These are phyloP conservation scores for Cucurbita moschata DNA, from an alignment of 306 rosid species.

Conservation along the genomic window DNA sequence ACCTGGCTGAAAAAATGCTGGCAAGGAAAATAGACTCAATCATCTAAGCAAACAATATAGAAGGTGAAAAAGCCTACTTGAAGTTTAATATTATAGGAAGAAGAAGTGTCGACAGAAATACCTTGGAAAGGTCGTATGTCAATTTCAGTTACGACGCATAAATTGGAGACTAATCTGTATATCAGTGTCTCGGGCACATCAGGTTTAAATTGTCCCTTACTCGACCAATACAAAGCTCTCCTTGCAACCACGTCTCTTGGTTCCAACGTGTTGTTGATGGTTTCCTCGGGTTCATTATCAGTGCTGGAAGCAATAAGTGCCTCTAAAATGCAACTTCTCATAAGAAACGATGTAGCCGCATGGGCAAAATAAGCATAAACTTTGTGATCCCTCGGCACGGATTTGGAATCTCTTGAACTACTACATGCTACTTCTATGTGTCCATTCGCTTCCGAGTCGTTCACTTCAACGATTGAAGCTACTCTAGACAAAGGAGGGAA, in stretches of 20 bases:
- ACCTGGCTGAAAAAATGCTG: slow-evolving; percentile 63
- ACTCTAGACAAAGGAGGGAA: slow-evolving; percentile 65
- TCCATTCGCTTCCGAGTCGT: slow-evolving; percentile 21
- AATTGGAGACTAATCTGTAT: slow-evolving; percentile 47
- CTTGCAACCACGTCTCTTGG: slow-evolving; percentile 12
- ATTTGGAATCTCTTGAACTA: slow-evolving; percentile 35
- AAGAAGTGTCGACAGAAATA: slow-evolving; percentile 11
- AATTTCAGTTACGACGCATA: slow-evolving; percentile 56
- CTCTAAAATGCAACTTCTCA: slow-evolving; percentile 30
- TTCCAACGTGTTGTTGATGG: slow-evolving; percentile 56
- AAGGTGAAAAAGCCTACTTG: slow-evolving; percentile 4
- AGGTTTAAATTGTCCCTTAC: slow-evolving; percentile 62
- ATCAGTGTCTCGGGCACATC: slow-evolving; percentile 65
- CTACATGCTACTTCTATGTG: slow-evolving; percentile 47
- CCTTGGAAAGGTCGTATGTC: slow-evolving; percentile 71
- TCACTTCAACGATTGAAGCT: slow-evolving; percentile 35
- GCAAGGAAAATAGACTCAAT: slow-evolving; percentile 5
- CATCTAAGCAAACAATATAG: slow-evolving; percentile 7
- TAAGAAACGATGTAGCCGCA: slow-evolving; percentile 15
- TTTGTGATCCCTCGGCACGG: slow-evolving; percentile 47
- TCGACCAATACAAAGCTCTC: slow-evolving; percentile 68
- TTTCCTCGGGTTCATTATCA: slow-evolving; percentile 68
- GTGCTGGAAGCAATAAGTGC: slow-evolving; percentile 84
- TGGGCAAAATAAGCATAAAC: slow-evolving; percentile 38
- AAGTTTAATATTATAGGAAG: not conserved